Evolutionary conservation across 441 rosid species (phyloP).

Genomic region (Pelargonium fulgidum): DNA sequence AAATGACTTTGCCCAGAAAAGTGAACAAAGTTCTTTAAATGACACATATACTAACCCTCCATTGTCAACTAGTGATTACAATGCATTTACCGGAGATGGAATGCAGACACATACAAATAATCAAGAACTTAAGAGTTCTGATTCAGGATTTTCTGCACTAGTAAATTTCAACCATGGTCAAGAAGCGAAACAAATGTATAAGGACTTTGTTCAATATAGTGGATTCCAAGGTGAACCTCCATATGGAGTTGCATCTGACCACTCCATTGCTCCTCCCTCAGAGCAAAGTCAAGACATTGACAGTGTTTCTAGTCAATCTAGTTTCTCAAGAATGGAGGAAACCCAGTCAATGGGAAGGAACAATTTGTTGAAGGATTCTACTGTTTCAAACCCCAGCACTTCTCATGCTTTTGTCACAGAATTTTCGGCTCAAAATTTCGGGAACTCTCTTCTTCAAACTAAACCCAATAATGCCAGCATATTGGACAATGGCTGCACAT

Average conservation of each 20-base stretch:
- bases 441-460: constrained; percentile 26
- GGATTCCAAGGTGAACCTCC: constrained; percentile 30
- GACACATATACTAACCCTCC: constrained; percentile 25
- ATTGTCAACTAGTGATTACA: constrained; percentile 27
- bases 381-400: constrained; percentile 15
- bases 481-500: constrained; percentile 29
- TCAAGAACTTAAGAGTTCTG: constrained; percentile 29
- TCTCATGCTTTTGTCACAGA: constrained; percentile 22
- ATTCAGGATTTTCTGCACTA: constrained; percentile 29
- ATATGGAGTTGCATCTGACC: constrained; percentile 24
- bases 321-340: constrained; percentile 23
- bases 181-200: constrained; percentile 30
- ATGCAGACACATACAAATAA: constrained; percentile 22
- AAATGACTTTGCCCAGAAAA: constrained; percentile 22
- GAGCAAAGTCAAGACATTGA: constrained; percentile 30
- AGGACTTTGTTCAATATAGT: constrained; percentile 26
- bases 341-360: constrained; percentile 33
- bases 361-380: constrained; percentile 28
- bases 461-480: constrained; percentile 26
- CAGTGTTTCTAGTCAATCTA: constrained; percentile 29
- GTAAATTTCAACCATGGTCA: constrained; percentile 26
- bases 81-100: constrained; percentile 27
- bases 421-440: constrained; percentile 26
- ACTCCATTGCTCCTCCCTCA: constrained; percentile 24
- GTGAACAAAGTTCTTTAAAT: constrained; percentile 28